Base-by-base conservation (phyloP, 495 filamentous ascomycete species). In the Acidiella bohemica region DNA sequence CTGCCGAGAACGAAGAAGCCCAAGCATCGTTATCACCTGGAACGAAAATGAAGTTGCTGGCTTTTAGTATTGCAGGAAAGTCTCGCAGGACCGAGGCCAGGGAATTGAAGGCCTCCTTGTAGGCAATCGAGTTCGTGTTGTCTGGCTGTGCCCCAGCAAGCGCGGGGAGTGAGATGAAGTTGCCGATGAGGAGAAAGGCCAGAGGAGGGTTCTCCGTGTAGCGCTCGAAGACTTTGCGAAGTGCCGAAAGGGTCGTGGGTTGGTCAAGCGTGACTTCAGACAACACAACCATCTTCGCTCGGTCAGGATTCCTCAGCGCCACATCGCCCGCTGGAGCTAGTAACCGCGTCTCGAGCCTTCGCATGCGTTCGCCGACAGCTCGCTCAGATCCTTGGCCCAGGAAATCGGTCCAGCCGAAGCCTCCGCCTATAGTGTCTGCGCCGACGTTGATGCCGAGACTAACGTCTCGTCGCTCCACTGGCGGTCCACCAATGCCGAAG, bases 361-460 rank as follows among this genome's bases (percentile, higher is more conserved):
- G 73, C 84, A 99, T 93, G 9, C 76, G 74, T 1, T 72, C 59
- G 0, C 90, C 87, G 9, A 77, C 73, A 18, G 84, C 84, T 36
- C 87, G 79, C 57, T 93, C 85, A 46, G 83, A 88, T 6, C 90
- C 90, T 2, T 87, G 72, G 16, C 92, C 90, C 0, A 94, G 61
- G 57, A 96, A 96, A 54, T 99, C 92, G 7, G 93, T 80, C 83
- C 93, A 96, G 9, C 90, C 92, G 54, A 95, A 93, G 1, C 83
- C 86, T 14, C 47, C 51, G 13, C 73, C 76, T 11, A 56, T 36
- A 27, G 61, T 42, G 17, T 11, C 33, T 26, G 34, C n/a, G 21
- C 57, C 49, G 2, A 62, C 60, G 37, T 60, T 72, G 22, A 82
- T 70, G 20, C 90, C 88, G 12, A 93, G 65, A 2, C 81, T 86